A percentile compares a stretch with the other conserved stretches of the same genome.
Evolutionary conservation across 2,329 filamentous ascomycete genomes (phyloP).

Genomic region (Fusarium hainanense): DNA sequence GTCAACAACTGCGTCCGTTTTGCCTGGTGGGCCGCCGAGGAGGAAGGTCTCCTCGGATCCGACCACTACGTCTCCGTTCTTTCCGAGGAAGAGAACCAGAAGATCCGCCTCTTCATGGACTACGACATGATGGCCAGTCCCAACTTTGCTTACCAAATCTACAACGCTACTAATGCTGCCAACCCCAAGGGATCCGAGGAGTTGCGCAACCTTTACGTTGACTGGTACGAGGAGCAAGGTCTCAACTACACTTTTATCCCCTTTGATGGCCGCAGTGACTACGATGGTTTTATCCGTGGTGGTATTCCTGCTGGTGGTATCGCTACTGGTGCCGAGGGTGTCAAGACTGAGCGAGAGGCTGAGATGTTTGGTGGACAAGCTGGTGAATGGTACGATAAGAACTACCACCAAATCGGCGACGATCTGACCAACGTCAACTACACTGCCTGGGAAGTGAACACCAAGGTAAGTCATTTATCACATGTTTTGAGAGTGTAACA

Average conservation of each 20-base stretch:
- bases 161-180: constrained; percentile 75
- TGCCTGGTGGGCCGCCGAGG: constrained; percentile 75
- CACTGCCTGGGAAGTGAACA: constrained; percentile 70
- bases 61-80: constrained; percentile 69
- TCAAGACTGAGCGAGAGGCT: constrained; percentile 76
- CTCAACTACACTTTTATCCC: constrained; percentile 76
- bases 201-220: constrained; percentile 73
- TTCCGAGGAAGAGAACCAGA: constrained; percentile 66
- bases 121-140: constrained; percentile 77
- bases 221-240: constrained; percentile 72
- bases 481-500: background rate
- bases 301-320: constrained; percentile 81
- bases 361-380: constrained; percentile 77
- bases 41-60: constrained; percentile 73
- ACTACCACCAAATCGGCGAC: constrained; percentile 73
- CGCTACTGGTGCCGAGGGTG: constrained; percentile 79
- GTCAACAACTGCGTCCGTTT: constrained; percentile 75
- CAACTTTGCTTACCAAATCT: constrained; percentile 75
- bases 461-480: constrained; percentile 58
- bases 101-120: constrained; percentile 75
- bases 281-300: constrained; percentile 78
- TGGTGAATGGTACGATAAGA: constrained; percentile 68
- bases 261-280: constrained; percentile 84
- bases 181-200: constrained; percentile 78
- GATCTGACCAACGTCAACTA: constrained; percentile 67